Evolutionary conservation across 495 filamentous ascomycete species (phyloP).

Genomic region (Hypoxylon subgilvum): DNA sequence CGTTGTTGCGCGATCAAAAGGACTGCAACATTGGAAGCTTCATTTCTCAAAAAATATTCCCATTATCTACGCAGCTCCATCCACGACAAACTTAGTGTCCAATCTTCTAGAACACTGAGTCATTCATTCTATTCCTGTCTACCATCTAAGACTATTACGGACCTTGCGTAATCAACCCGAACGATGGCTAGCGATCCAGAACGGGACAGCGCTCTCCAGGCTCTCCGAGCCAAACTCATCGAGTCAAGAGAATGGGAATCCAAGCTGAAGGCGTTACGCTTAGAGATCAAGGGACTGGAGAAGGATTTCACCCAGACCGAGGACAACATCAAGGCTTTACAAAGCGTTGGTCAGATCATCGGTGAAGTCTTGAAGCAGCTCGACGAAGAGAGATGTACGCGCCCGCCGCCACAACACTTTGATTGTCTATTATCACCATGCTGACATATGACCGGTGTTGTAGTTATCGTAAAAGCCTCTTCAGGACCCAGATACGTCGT

Average conservation of each 20-base stretch:
- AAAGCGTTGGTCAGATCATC: slow-evolving; percentile 99
- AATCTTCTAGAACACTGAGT: background rate
- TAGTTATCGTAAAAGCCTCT: slow-evolving; percentile 82
- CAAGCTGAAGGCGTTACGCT: slow-evolving; percentile 86
- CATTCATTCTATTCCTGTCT: background rate
- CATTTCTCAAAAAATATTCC: slow-evolving; percentile 7
- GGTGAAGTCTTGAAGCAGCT: slow-evolving; percentile 98
- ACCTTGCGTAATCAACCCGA: slow-evolving; percentile 8
- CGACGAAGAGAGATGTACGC: slow-evolving; percentile 96
- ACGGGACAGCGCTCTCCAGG: slow-evolving; percentile 80
- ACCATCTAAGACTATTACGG: slow-evolving; percentile 4
- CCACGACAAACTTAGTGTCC: background rate
- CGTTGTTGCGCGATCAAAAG: no score
- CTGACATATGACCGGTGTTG: background rate
- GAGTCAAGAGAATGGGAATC: slow-evolving; percentile 98
- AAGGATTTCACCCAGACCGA: slow-evolving; percentile 96
- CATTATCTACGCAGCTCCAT: background rate
- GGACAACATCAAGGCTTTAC: slow-evolving; percentile 98
- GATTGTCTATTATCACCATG: slow-evolving; percentile 2
- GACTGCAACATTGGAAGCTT: slow-evolving; percentile 26
- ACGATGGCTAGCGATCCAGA: slow-evolving; percentile 62
- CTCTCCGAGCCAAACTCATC: slow-evolving; percentile 90
- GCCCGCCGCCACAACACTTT: slow-evolving; percentile 5
- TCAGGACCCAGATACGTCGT: slow-evolving; percentile 98
- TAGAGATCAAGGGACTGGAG: slow-evolving; percentile 94